phyloP scores from a whole-genome alignment of 768 basidiomycete species.

The Rhodotorula toruloides region DNA sequence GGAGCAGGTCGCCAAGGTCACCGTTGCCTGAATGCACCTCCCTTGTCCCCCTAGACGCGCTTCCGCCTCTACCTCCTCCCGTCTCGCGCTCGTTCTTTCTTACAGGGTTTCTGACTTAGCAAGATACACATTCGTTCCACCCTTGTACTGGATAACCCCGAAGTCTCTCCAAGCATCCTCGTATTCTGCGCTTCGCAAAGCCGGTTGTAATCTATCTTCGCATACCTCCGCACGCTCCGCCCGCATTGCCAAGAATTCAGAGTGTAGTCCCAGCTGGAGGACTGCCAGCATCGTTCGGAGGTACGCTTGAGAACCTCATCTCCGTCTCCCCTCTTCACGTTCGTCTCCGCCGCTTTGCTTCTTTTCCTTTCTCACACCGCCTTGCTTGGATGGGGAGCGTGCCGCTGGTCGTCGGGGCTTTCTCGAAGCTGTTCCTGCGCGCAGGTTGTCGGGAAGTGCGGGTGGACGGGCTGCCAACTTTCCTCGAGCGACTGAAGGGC shows the following conservation, averaged over 20 bases:
- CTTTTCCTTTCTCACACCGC: neutral
- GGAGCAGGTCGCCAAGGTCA: conserved; percentile 19
- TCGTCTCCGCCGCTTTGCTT: neutral
- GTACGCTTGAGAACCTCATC: no score
- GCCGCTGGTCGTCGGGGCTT: conserved; percentile 56
- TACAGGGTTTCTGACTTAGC: no score
- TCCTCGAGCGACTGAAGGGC: conserved; percentile 58
- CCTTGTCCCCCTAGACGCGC: neutral
- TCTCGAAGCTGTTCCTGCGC: conserved; percentile 71
- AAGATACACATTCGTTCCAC: no score
- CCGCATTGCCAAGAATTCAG: no score
- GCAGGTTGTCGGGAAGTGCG: conserved; percentile 61
- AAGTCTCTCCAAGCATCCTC: no score
- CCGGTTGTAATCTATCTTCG: no score
- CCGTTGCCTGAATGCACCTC: neutral
- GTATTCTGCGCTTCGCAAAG: no score
- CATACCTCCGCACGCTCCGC: no score
- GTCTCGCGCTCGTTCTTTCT: neutral
- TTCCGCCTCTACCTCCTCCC: no score
- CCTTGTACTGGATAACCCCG: no score
- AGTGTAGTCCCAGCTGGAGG: no score
- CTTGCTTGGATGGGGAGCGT: conserved; percentile 25
- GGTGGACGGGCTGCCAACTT: conserved; percentile 63
- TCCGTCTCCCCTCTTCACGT: neutral
- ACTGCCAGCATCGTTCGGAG: no score